Base-by-base conservation (phyloP, 2,329 filamentous ascomycete species). In the Talaromyces atroroseus region DNA sequence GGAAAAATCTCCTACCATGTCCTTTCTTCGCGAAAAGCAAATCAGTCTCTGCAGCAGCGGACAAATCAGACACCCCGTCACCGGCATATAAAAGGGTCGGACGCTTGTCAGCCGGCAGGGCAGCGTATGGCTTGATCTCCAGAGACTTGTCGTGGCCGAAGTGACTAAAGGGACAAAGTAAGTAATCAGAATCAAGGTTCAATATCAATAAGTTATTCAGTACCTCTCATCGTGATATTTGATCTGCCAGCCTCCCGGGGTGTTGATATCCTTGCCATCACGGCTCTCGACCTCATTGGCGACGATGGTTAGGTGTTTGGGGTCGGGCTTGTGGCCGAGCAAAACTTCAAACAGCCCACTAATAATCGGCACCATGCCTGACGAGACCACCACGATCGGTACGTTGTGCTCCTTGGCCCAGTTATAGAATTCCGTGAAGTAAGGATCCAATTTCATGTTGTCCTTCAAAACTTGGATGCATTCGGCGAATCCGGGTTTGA, bases 91-190 rank as follows among this genome's bases (percentile, higher is more conserved):
- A 90, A 76, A 97, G 83, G 40, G 84, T 86, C 2, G 94, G 94
- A 44, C 91, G 82, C 66, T 88, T 74, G 32, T 78, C 71, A 14
- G 78, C 78, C 0, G 89, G 85, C 45, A 95, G 79, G 24, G 84
- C 71, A 24, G 72, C 73, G 74, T 97, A 97, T 52, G 90, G 90
- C 62, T 89, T 85, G 66, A 99, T 90, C 70, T 94, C 90, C 54
- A 92, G 79, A 24, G 87, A 92, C 82, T 99, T 99, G 80, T 99
- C 92, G 70, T 99, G 94, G n/a, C 94, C 94, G 66, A 95, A 95
- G 58, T 86, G 81, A 68, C 88, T 89, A 60, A 21, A 38, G 10
- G 29, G 14, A 20, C 7, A 10, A 23, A 14, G 29, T 51, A 6
- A 54, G 49, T 40, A 32, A 34, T 4, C 8, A 7, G 24, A 3